Conservation (phyloP, 148 eudicot genomes). For the Dianthus caryophyllus region DNA sequence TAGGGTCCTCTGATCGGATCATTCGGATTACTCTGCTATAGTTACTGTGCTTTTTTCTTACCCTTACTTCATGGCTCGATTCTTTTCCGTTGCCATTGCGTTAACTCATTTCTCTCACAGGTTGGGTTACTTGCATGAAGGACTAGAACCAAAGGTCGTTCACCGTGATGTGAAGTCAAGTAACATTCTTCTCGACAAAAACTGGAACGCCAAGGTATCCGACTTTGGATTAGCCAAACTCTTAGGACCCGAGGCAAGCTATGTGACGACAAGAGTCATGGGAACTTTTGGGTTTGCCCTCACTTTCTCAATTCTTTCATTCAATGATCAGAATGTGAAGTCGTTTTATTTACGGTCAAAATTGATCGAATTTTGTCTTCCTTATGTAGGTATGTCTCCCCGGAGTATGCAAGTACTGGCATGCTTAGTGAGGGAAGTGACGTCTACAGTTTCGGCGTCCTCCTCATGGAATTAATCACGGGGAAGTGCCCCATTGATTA, state of each 20-base stretch:
- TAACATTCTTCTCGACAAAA: conserved; percentile 82
- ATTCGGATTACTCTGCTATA: background rate
- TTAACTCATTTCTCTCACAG: conserved; percentile 33
- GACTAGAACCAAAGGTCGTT: conserved; percentile 95
- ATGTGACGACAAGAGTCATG: conserved; percentile 95
- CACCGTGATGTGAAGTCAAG: conserved; percentile 97
- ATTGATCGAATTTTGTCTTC: background rate
- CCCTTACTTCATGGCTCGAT: background rate
- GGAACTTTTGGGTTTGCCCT: conserved; percentile 89
- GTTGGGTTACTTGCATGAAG: conserved; percentile 90
- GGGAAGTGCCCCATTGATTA: conserved; percentile 92
- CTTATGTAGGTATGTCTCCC: conserved; percentile 75
- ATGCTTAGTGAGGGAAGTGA: conserved; percentile 91
- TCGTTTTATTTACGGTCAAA: background rate
- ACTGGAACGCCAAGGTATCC: conserved; percentile 85
- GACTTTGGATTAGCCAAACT: conserved; percentile 97
- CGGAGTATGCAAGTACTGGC: conserved; percentile 97
- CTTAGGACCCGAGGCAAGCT: conserved; percentile 80
- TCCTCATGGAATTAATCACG: conserved; percentile 84
- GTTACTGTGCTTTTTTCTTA: background rate
- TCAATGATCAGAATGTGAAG: no score
- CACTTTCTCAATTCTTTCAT: background rate
- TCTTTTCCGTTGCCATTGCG: background rate
- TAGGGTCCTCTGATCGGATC: no score
- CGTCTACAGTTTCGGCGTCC: conserved; percentile 87